A percentile compares a stretch with the other conserved stretches of the same genome.
phyloP scores from a whole-genome alignment of 805 yeast species.

The Candida schatavii region DNA sequence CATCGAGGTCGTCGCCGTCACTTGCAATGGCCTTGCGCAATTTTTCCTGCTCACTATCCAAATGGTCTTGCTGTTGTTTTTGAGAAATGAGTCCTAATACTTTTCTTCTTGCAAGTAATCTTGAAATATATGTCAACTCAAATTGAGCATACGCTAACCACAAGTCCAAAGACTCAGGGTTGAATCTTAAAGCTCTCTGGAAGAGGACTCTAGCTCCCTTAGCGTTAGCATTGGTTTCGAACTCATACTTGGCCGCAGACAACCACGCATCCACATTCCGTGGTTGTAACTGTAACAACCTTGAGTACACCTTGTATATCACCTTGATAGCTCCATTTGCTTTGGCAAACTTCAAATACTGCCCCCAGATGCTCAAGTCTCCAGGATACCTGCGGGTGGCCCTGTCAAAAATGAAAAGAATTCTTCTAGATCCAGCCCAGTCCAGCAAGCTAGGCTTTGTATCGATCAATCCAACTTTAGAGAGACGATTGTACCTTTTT shows the following conservation, averaged over 20 bases:
- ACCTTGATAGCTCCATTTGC: constrained; percentile 65
- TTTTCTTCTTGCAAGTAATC: constrained; percentile 77
- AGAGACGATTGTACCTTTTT: constrained; percentile 65
- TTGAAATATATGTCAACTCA: constrained; percentile 82
- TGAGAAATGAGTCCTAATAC: constrained; percentile 76
- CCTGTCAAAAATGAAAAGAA: constrained; percentile 78
- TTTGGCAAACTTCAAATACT: constrained; percentile 68
- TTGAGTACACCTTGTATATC: constrained; percentile 72
- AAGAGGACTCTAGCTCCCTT: constrained; percentile 83
- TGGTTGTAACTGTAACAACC: constrained; percentile 85
- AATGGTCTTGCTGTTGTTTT: constrained; percentile 56
- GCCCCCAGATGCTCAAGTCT: constrained; percentile 74
- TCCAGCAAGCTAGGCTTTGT: constrained; percentile 69
- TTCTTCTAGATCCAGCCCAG: constrained; percentile 82
- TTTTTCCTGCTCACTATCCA: constrained; percentile 29
- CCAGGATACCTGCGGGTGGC: constrained; percentile 78
- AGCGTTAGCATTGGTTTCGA: constrained; percentile 83
- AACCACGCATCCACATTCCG: constrained; percentile 88
- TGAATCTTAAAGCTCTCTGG: constrained; percentile 83
- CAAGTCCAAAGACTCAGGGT: constrained; percentile 63
- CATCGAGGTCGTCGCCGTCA: constrained; percentile 21
- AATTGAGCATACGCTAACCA: constrained; percentile 88
- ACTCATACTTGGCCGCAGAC: constrained; percentile 90
- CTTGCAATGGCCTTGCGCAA: constrained; percentile 26
- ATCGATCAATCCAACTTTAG: constrained; percentile 54